phyloP scores from a whole-genome alignment of 257 asterid genomes.

The Solanum clarkiae region DNA sequence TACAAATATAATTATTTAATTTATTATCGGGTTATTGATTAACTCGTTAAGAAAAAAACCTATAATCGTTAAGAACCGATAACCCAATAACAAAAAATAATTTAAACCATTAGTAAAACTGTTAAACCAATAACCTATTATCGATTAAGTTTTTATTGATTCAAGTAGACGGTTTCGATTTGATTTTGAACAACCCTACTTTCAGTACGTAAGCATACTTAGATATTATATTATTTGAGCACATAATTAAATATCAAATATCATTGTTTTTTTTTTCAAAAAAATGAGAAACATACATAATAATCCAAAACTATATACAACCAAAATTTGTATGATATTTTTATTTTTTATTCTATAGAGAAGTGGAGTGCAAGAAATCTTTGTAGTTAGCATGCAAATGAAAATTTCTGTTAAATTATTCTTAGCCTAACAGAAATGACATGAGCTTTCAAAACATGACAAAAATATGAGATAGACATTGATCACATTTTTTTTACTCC shows the following conservation, averaged over 20 bases:
- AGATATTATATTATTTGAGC: too few species aligned
- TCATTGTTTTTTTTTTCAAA: neutral
- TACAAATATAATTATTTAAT: too few species aligned
- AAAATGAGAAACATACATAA: neutral
- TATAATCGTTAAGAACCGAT: too few species aligned
- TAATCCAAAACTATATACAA: neutral
- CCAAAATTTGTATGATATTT: neutral
- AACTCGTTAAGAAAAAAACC: too few species aligned
- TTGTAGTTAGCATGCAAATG: neutral
- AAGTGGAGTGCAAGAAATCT: neutral
- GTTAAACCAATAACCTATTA: too few species aligned
- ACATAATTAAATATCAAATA: neutral
- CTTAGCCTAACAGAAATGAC: neutral
- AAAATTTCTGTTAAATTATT: neutral
- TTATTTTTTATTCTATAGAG: neutral
- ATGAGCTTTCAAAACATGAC: neutral
- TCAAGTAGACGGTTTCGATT: too few species aligned
- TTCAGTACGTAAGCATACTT: too few species aligned
- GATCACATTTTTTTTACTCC: neutral
- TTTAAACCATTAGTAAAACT: too few species aligned
- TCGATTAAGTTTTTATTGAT: too few species aligned
- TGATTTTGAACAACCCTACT: too few species aligned
- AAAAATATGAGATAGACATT: neutral
- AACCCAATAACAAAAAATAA: too few species aligned
- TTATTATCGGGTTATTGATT: too few species aligned